These are phyloP conservation scores for Ogataea naganishii DNA, from an alignment of 805 yeast species.

Conservation along the genomic window DNA sequence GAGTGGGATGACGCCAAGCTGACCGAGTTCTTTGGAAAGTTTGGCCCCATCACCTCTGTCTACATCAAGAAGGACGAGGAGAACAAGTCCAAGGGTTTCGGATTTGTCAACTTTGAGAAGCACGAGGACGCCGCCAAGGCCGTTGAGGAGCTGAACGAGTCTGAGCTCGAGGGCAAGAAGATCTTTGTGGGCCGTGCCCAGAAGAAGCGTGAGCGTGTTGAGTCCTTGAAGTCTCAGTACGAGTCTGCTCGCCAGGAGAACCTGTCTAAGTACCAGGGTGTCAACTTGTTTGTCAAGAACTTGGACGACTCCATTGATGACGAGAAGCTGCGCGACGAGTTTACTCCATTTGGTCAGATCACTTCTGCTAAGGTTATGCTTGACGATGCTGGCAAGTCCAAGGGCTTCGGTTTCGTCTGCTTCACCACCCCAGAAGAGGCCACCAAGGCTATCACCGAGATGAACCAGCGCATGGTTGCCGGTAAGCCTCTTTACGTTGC, in stretches of 20 bases:
- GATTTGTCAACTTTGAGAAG: conserved; percentile 83
- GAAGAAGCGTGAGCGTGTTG: conserved; percentile 95
- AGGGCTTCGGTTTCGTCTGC: conserved; percentile 98
- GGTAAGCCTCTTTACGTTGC: conserved; percentile 98
- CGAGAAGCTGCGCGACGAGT: conserved; percentile 85
- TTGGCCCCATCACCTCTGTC: conserved; percentile 79
- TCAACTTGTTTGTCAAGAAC: conserved; percentile 93
- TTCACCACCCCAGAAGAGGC: conserved; percentile 98
- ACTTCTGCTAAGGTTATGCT: conserved; percentile 95
- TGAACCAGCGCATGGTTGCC: conserved; percentile 93
- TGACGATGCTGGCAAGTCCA: conserved; percentile 89
- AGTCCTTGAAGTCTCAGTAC: conserved; percentile 90
- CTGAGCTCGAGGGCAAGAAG: conserved; percentile 76
- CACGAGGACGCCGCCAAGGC: conserved; percentile 89
- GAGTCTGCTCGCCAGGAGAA: conserved; percentile 89
- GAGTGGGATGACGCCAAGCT: conserved; percentile 68
- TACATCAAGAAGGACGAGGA: conserved; percentile 71
- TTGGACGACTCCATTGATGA: conserved; percentile 90
- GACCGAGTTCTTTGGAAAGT: conserved; percentile 58
- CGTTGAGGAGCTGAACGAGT: conserved; percentile 84
- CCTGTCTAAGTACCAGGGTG: conserved; percentile 92
- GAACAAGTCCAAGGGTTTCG: conserved; percentile 92
- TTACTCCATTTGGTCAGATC: conserved; percentile 87
- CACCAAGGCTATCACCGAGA: conserved; percentile 94
- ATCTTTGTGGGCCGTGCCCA: conserved; percentile 98